Evolutionary conservation across 2,329 filamentous ascomycete genomes (phyloP), one percentile per base, ranked within the genome.

Genomic region (Ophiostoma sp.): DNA sequence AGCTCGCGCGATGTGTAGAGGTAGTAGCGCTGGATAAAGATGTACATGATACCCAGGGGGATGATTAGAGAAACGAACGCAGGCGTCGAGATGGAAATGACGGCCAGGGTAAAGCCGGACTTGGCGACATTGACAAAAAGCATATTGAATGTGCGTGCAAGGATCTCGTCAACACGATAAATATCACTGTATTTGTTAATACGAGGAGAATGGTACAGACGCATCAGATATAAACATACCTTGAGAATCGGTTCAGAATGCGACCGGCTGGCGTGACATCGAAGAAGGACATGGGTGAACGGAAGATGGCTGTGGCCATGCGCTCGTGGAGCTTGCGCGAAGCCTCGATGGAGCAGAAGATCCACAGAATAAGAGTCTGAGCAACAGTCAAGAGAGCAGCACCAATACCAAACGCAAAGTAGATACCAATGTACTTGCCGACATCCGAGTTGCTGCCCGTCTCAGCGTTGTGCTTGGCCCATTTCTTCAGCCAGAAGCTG

Each of bases 261-360:
- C 96, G 88, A n/a, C 95, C 95, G 71, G 93, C 90, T 2, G 95
- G 95, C 1, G 95, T 99, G 0, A 93, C 97, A 77, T 99, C 96
- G 74, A 99, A 99, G 80, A 99, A 99, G 74, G 88, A 95, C 95
- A 99, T 99, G 67, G 95, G 96, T 49, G 93, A 96, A 73, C 95
- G 87, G 84, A 99, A 99, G 74, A 98, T 97, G 18, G 95, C 93
- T 74, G 90, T 95, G 60, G 94, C 94, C 95, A 99, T 98, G 72
- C 92, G 86, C 80, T 98, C 95, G 77, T 99, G 95, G 68, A 99
- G 84, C 80, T 98, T 99, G 71, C 95, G 87, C 27, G 94, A 97
- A 66, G 95, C 95, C 87, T 99, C 95, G 71, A 99, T 99, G 4
- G 95, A 98, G 80, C 96, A 99, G 81, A 99, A 98, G 73, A 99